phyloP scores from a whole-genome alignment of 768 basidiomycete genomes.

The Pleurotus cornucopiae region DNA sequence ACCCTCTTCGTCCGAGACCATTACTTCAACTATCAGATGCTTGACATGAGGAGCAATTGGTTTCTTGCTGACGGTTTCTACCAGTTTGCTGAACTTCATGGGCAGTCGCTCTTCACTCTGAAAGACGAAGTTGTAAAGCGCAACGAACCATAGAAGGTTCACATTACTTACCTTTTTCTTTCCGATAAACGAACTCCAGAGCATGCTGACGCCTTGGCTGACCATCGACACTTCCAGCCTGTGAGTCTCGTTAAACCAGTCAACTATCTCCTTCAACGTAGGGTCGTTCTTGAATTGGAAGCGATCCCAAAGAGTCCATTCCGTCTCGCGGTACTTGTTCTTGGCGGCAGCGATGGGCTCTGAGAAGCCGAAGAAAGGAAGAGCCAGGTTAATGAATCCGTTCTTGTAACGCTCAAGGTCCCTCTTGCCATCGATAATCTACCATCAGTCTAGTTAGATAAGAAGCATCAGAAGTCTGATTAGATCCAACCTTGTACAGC shows the following conservation, averaged over 20 bases:
- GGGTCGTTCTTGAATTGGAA: constrained; percentile 91
- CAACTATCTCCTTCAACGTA: constrained; percentile 78
- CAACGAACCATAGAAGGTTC: background rate
- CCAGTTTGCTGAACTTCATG: constrained; percentile 88
- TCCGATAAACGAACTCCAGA: constrained; percentile 92
- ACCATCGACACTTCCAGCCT: constrained; percentile 92
- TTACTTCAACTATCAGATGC: constrained; percentile 88
- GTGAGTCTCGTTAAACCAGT: constrained; percentile 82
- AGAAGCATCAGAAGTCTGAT: background rate
- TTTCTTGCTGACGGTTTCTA: constrained; percentile 94
- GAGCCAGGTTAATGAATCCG: constrained; percentile 94
- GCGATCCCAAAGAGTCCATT: constrained; percentile 99
- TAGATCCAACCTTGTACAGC: constrained; percentile 80
- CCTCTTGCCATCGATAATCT: constrained; percentile 95
- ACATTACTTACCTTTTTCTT: constrained; percentile 77
- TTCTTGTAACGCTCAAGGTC: constrained; percentile 97
- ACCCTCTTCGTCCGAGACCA: constrained; percentile 87
- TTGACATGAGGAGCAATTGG: constrained; percentile 79
- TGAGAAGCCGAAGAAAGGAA: constrained; percentile 99
- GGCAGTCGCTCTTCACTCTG: constrained; percentile 84
- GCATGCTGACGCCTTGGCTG: constrained; percentile 95
- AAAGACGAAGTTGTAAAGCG: background rate
- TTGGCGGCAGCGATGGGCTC: constrained; percentile 91
- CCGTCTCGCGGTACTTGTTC: constrained; percentile 80
- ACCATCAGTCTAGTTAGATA: constrained; percentile 5